Evolutionary conservation across 306 rosid species (phyloP), one percentile per base, ranked within the genome.

Genomic region (Quercus agrifolia): DNA sequence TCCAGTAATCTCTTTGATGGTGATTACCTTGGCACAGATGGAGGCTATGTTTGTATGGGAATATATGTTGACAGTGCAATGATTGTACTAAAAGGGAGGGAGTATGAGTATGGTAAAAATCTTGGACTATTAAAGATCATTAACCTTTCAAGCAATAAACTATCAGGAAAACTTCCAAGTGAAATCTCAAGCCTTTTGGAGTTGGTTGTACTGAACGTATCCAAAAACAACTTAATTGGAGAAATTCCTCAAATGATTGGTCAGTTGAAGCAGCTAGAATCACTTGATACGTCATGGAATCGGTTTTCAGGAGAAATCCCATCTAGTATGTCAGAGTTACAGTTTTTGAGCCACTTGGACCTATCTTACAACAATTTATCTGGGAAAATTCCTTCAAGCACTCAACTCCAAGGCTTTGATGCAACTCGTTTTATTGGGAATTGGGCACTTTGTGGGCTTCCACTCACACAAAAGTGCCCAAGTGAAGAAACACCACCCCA

Each of bases 381-480:
- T 11, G 15, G 52, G 52, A 46, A 46, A 46, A 46, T 46, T 11
- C 52, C 52, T 46, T 46, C 52, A 46, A 46, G 12, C 14, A 46
- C 57, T 58, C 69, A 58, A 17, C 20, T 59, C 56, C 78, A 59
- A 23, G 4, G 56, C 78, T 20, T 75, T 1, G 4, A 10, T 21
- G 23, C 57, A 2, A 35, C 70, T 15, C 12, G 44, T 25, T 75
- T 58, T 58, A 5, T 6, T 12, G 72, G 79, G 6, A 76, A 76
- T 25, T 46, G 52, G 52, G 19, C 46, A 2, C 49, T 62, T 14
- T 76, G 79, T 15, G 79, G 79, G 17, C 79, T 46, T 63, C 72
- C 71, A 23, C 17, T 76, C 59, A 62, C 49, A 1, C 21, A 17
- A 11, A 76, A 27, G 25, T 76, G 72, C 27, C 14, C 4, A 0